Evolutionary conservation across 441 rosid species (phyloP).

Genomic region (Codiaeum variegatum): DNA sequence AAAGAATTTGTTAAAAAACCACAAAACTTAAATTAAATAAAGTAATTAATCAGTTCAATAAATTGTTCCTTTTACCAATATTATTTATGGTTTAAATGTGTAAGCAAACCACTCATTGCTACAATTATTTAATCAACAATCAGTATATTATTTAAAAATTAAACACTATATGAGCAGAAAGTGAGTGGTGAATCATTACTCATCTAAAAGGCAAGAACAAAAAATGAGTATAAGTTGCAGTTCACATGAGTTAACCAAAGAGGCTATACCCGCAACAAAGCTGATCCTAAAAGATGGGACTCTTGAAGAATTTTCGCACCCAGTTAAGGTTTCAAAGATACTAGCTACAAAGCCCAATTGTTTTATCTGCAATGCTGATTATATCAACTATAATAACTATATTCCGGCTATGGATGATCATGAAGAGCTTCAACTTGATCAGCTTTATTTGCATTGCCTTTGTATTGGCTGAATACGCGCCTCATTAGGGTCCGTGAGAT

Average conservation of each 20-base stretch:
- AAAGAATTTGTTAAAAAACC: no score
- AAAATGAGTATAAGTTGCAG: slow-evolving; percentile 32
- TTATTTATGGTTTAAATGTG: neutral
- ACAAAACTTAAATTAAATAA: neutral
- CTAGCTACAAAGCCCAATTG: slow-evolving; percentile 25
- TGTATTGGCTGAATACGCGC: slow-evolving; percentile 26
- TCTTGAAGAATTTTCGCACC: slow-evolving; percentile 43
- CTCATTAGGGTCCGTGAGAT: slow-evolving; percentile 31
- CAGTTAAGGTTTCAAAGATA: slow-evolving; percentile 43
- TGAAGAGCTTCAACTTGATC: slow-evolving; percentile 41
- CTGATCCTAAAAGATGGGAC: slow-evolving; percentile 37
- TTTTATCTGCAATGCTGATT: slow-evolving; percentile 50
- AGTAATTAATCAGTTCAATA: neutral
- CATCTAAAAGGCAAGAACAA: neutral
- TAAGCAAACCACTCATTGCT: neutral
- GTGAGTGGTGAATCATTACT: neutral
- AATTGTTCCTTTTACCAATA: neutral
- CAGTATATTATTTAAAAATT: neutral
- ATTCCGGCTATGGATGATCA: slow-evolving; percentile 32
- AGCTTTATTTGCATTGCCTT: slow-evolving; percentile 50
- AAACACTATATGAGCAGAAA: neutral
- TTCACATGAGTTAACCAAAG: slow-evolving; percentile 27
- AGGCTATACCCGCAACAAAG: slow-evolving; percentile 26
- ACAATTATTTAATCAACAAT: neutral
- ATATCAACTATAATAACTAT: slow-evolving; percentile 34